Percentiles rank a stretch among this genome's conserved stretches.
Evolutionary conservation across 768 basidiomycete genomes (phyloP).

Genomic region (Hygrophorus pudorinus): DNA sequence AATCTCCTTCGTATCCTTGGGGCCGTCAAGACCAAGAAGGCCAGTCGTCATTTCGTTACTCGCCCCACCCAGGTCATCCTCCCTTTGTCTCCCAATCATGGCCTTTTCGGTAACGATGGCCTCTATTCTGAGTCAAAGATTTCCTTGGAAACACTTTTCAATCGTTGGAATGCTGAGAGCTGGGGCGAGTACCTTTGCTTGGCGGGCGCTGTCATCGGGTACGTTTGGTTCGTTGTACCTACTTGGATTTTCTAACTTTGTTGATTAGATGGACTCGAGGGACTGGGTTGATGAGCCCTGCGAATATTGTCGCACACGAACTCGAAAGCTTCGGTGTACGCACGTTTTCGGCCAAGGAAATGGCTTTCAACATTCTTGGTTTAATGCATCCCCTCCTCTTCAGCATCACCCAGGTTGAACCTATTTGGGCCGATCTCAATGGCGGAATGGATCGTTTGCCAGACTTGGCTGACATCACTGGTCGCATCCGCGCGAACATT

Average conservation of each 20-base stretch:
- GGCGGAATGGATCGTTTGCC: constrained; percentile 97
- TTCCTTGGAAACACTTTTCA: constrained; percentile 94
- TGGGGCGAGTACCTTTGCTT: constrained; percentile 99
- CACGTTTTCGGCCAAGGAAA: constrained; percentile 99
- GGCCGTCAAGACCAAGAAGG: constrained; percentile 97
- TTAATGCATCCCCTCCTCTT: constrained; percentile 98
- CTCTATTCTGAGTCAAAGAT: constrained; percentile 99
- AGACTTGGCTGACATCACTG: constrained; percentile 87
- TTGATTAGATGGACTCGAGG: constrained; percentile 85
- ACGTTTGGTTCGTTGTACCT: no score
- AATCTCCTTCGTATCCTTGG: constrained; percentile 94
- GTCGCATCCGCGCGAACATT: constrained; percentile 72
- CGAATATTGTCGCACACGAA: constrained; percentile 89
- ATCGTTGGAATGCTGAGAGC: constrained; percentile 94
- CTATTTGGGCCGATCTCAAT: constrained; percentile 98
- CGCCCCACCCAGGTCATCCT: constrained; percentile 98
- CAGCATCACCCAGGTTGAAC: constrained; percentile 98
- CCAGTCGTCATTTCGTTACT: constrained; percentile 91
- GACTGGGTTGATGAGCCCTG: constrained; percentile 93
- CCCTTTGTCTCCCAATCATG: constrained; percentile 96
- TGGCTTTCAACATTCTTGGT: constrained; percentile 99
- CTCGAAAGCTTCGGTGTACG: constrained; percentile 89
- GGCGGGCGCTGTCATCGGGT: constrained; percentile 98
- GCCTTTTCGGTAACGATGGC: constrained; percentile 95
- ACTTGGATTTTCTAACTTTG: background rate